These are phyloP conservation scores for Camelina hispida DNA, from an alignment of 345 rosid species.

Conservation along the genomic window DNA sequence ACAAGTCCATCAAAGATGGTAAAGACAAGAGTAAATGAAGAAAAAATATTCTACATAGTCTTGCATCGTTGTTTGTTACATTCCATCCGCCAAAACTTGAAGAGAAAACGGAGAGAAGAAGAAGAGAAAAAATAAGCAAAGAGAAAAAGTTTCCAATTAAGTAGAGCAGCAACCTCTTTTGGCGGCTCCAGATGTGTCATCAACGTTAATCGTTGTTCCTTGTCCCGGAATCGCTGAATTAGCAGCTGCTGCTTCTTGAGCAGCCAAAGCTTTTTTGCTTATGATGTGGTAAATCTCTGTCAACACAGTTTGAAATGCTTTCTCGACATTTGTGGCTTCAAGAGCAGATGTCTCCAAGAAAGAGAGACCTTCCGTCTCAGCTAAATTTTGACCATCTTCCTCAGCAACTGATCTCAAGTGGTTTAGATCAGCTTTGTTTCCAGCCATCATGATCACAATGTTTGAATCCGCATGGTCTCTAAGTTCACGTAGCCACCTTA, in stretches of 20 bases:
- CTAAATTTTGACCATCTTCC: constrained; percentile 60
- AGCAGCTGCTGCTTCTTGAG: constrained; percentile 60
- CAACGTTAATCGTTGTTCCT: constrained; percentile 70
- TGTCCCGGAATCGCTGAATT: constrained; percentile 54
- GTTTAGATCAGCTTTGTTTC: constrained; percentile 69
- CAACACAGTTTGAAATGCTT: constrained; percentile 68
- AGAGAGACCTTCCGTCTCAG: constrained; percentile 70
- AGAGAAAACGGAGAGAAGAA: background rate
- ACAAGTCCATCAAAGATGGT: constrained; percentile 25
- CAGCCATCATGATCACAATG: constrained; percentile 81
- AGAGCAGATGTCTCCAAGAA: constrained; percentile 77
- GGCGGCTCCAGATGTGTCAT: constrained; percentile 53
- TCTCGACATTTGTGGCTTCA: constrained; percentile 72
- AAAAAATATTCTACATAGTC: constrained; percentile 38
- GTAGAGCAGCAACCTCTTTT: constrained; percentile 67
- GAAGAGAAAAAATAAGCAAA: constrained; percentile 15
- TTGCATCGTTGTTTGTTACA: constrained; percentile 33
- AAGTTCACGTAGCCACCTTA: constrained; percentile 73
- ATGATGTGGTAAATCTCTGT: constrained; percentile 66
- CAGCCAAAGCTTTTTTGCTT: constrained; percentile 76
- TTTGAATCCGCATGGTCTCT: constrained; percentile 77
- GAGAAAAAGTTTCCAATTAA: constrained; percentile 17
- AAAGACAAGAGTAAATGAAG: constrained; percentile 30
- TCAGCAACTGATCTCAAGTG: constrained; percentile 69
- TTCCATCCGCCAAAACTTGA: constrained; percentile 41